These are phyloP conservation scores for Moricandia arvensis DNA, from an alignment of 345 rosid species.

Conservation along the genomic window DNA sequence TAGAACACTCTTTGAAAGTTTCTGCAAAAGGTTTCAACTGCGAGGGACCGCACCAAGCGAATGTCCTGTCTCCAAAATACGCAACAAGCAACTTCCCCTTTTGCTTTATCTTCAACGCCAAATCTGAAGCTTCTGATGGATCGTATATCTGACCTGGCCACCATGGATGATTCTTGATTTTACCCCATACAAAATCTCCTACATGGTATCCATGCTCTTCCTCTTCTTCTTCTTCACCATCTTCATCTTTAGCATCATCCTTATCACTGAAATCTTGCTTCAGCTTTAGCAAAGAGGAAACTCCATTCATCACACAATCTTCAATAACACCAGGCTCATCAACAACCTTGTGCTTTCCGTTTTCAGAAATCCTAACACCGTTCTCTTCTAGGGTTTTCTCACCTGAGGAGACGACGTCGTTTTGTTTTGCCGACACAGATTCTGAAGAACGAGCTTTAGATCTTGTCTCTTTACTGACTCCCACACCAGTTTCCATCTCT, in stretches of 20 bases:
- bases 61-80: slow-evolving; percentile 80
- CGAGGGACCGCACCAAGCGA: slow-evolving; percentile 84
- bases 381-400: slow-evolving; percentile 35
- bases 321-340: slow-evolving; percentile 40
- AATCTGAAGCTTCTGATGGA: slow-evolving; percentile 68
- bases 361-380: slow-evolving; percentile 47
- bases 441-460: slow-evolving; percentile 16
- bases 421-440: slow-evolving; percentile 9
- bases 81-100: slow-evolving; percentile 71
- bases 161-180: slow-evolving; percentile 92
- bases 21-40: slow-evolving; percentile 81
- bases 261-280: slow-evolving; percentile 39
- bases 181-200: slow-evolving; percentile 97
- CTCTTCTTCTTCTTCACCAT: slow-evolving; percentile 25
- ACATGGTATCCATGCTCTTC: slow-evolving; percentile 48
- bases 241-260: neutral
- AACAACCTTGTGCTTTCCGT: slow-evolving; percentile 35
- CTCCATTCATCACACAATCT: slow-evolving; percentile 70
- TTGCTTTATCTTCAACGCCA: slow-evolving; percentile 54
- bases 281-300: slow-evolving; percentile 62
- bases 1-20: slow-evolving; percentile 59
- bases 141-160: slow-evolving; percentile 96
- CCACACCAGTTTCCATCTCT: slow-evolving; percentile 39
- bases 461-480: slow-evolving; percentile 17
- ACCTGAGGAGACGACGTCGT: slow-evolving; percentile 18